Base-by-base conservation (phyloP, 257 asterid genomes). In the Petrea volubilis region DNA sequence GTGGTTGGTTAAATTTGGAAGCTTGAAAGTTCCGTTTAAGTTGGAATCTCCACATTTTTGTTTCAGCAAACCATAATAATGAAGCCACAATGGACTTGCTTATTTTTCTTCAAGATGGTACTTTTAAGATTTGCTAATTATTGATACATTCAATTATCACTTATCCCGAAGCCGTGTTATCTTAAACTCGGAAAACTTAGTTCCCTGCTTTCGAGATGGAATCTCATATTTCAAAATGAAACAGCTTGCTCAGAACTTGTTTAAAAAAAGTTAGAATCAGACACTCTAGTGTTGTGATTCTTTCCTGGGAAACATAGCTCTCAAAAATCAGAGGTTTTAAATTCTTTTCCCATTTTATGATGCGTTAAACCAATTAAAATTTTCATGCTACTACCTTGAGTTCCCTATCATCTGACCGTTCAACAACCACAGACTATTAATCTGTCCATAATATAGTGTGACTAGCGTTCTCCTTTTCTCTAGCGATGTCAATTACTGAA, bases 341-440 rank as follows among this genome's bases (percentile, higher is more conserved):
- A 65, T 79, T 81, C 77, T 74, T 85, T 76, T 83, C 44, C 13
- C 25, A 1, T 52, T 28, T 8, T 6, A 21, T 64, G 72, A 28
- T 55, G 25, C 33, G 15, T 63, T 24, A n/a, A 11, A 24, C n/a
- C 24, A 34, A 34, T 51, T 55, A 17, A 18, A 36, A 18, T 29
- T 18, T 46, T 23, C 43, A 46, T n/a, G 9, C 34, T 49, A 18
- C 47, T 49, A 46, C 18, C 5, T 25, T 24, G 56, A 6, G 51
- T 36, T 67, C 17, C 7, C 24, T 44, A 64, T 29, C 17, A 9
- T 27, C 23, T 72, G 7, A 31, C 31, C 52, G 36, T n/a, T 59
- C 50, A 70, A n/a, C 34, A 25, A 34, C n/a, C 43, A 5, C 52
- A 72, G 29, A 52, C 23, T 62, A 7, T 15, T 23, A 38, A 33